Base-by-base conservation (phyloP, 2,329 filamentous ascomycete genomes). In the Scytalidium lignicola region DNA sequence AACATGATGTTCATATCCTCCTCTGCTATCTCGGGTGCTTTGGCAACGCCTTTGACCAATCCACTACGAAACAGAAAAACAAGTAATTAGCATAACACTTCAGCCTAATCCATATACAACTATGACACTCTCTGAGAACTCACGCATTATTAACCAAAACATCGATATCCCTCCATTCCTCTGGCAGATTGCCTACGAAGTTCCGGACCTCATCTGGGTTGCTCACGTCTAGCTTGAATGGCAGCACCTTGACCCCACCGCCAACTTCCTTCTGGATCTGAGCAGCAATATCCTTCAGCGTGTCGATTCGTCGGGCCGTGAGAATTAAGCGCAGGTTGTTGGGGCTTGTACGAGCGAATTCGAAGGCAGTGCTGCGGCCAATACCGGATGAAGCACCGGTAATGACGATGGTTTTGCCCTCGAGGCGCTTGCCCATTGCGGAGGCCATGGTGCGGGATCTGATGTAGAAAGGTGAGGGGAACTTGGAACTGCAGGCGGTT, bases 71-170 rank as follows among this genome's bases (percentile, higher is more conserved):
- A 46, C 48, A 13, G 12, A 37, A 21, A 39, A 28, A 15, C 37
- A 12, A 23, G 39, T 17, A 21, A 19, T 13, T 18, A 26, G 23
- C 5, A 26, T 26, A 26, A 10, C n/a, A n/a, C n/a, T n/a, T n/a
- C n/a, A n/a, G n/a, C n/a, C n/a, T n/a, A n/a, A n/a, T n/a, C n/a
- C n/a, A n/a, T n/a, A n/a, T n/a, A n/a, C n/a, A n/a, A n/a, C n/a
- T n/a, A n/a, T n/a, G n/a, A n/a, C n/a, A n/a, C n/a, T n/a, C n/a
- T n/a, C n/a, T n/a, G 19, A 37, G 4, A 18, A 75, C 86, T 67
- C 69, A 95, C 89, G 92, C 92, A 75, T 97, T 97, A 73, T 99
- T 99, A 21, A 99, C 89, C 51, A 99, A 72, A 2, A 97, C 79
- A 66, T 97, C 82, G 56, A 97, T 86, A 21, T 90, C 82, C 66